Evolutionary conservation across 2,329 filamentous ascomycete species (phyloP), one percentile per base, ranked within the genome.

Genomic region (Hymenoscyphus linearis): DNA sequence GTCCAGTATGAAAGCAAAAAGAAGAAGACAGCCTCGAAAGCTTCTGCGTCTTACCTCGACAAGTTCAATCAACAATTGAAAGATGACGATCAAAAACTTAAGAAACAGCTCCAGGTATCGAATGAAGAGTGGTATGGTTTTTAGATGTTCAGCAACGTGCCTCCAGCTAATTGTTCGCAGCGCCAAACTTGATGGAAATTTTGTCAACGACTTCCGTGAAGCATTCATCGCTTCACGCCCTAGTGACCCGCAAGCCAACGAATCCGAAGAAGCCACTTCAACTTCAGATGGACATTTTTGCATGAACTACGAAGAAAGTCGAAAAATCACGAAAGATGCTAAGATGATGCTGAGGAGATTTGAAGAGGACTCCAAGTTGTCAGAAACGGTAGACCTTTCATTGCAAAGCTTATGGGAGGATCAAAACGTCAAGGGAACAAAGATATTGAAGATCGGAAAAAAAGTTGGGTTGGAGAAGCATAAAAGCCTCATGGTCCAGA

Each of bases 1-100:
- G 58, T 70, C 3, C 63, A 64, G 34, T 59, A 63, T 6, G 65
- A 68, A 55, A 63, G 25, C 37, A 66, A 64, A 59, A 68, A 66
- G 55, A 70, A 68, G 60, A 66, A 58, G 37, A 57, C 56, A 47
- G 61, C 60, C 1, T 53, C 59, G 6, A 68, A 66, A 58, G 63
- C 64, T 57, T 57, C 61, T 6, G 52, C 56, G 1, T 55, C 64
- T 4, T 71, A 62, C 37, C 54, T 65, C 16, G 62, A 64, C 3
- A 61, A 53, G 25, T 67, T 69, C 26, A 60, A 47, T 5, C 25
- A 58, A 10, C 52, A 31, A 14, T 52, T 70, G 58, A 55, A 62
- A 9, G 57, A 60, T 0, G 60, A 59, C 3, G 61, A 66, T 36
- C 44, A 65, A 18, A 50, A 12, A 5, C 55, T 71, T 25, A 65